Evolutionary conservation across 2,329 filamentous ascomycete genomes (phyloP).

Genomic region (Aureobasidium mangrovei): DNA sequence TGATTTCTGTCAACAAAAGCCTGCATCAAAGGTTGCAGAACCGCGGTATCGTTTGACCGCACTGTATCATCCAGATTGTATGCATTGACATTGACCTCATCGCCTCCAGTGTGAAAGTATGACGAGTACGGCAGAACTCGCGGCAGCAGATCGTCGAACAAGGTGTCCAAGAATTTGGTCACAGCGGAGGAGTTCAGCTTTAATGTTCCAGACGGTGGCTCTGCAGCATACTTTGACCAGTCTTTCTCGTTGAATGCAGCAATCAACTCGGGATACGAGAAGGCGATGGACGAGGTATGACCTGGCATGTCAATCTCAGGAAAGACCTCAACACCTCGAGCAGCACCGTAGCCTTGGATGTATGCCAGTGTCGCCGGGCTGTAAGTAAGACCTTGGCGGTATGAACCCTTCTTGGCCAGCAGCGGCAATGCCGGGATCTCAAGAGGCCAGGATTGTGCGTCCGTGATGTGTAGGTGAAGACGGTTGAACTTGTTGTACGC

Average conservation of each 20-base stretch:
- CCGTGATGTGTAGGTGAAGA: conserved; percentile 72
- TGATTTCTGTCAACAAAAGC: conserved; percentile 66
- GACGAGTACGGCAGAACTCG: conserved; percentile 58
- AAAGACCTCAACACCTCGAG: conserved; percentile 61
- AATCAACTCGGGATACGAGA: conserved; percentile 62
- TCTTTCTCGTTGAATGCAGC: conserved; percentile 51
- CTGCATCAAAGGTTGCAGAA: conserved; percentile 69
- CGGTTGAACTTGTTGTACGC: conserved; percentile 77
- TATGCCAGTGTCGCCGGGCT: conserved; percentile 52
- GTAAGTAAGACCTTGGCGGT: conserved; percentile 59
- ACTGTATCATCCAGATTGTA: conserved; percentile 68
- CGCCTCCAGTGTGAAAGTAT: conserved; percentile 80
- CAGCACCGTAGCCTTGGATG: conserved; percentile 62
- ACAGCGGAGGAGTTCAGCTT: conserved; percentile 67
- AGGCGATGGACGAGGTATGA: conserved; percentile 60
- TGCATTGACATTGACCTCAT: conserved; percentile 72
- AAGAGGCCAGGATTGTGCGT: conserved; percentile 78
- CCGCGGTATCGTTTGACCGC: conserved; percentile 51
- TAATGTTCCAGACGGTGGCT: conserved; percentile 54
- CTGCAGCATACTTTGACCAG: conserved; percentile 45
- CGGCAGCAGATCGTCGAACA: conserved; percentile 71
- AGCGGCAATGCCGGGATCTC: conserved; percentile 68
- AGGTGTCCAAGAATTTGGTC: conserved; percentile 58
- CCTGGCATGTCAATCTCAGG: conserved; percentile 76
- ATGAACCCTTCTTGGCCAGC: conserved; percentile 64